Conservation (phyloP, 441 rosid genomes). For the Syzygium malaccense region DNA sequence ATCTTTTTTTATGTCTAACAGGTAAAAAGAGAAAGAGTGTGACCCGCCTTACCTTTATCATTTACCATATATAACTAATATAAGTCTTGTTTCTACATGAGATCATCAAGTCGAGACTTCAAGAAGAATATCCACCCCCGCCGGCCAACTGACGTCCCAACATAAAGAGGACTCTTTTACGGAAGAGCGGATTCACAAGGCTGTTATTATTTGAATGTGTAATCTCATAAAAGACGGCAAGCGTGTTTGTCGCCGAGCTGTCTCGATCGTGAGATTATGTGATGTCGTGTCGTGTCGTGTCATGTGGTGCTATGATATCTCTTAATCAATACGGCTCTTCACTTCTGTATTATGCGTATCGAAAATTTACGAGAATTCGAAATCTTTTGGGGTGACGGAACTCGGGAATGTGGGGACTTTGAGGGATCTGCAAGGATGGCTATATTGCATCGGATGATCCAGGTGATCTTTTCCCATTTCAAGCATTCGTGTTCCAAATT, state of each 20-base stretch:
- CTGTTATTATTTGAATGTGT: background rate
- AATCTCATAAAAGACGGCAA: background rate
- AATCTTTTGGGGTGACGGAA: background rate
- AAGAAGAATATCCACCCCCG: fast-evolving
- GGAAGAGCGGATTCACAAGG: background rate
- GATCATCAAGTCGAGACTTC: background rate
- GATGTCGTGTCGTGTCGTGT: background rate
- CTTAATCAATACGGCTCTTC: background rate
- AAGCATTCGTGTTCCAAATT: background rate
- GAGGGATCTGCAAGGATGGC: background rate
- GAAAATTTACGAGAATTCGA: fast-evolving
- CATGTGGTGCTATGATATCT: fast-evolving
- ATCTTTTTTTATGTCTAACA: background rate
- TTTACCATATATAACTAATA: background rate
- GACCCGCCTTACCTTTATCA: background rate
- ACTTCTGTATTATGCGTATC: fast-evolving
- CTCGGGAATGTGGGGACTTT: fast-evolving
- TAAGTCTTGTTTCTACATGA: background rate
- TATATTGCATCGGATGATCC: background rate
- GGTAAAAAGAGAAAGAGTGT: background rate
- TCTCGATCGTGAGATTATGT: background rate
- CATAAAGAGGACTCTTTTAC: background rate
- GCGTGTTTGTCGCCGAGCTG: fast-evolving
- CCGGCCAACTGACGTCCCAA: fast-evolving
- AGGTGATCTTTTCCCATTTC: background rate